phyloP scores from a whole-genome alignment of 345 rosid species.

The sweet orange (Citrus sinensis) region DVS_A1.0 CM039162.1:16214501-16215000 shows the following conservation, averaged over 20 bases:
- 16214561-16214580: neutral
- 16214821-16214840: neutral
- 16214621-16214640: neutral
- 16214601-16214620: neutral
- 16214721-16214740: slow-evolving; percentile 17
- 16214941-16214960: neutral
- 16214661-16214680: neutral
- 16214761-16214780: no score
- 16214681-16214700: neutral
- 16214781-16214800: neutral
- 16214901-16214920: neutral
- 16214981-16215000: neutral
- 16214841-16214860: neutral
- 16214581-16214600: slow-evolving; percentile 7
- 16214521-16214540: neutral
- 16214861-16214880: neutral
- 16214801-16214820: neutral
- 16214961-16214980: neutral
- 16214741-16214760: neutral
- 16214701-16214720: neutral
- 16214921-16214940: neutral
- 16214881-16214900: no score
- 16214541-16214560: neutral
- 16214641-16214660: neutral
- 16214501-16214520: neutral